Evolutionary conservation across 306 rosid genomes (phyloP).

Genomic region (Hippophae gyantsensis): DNA sequence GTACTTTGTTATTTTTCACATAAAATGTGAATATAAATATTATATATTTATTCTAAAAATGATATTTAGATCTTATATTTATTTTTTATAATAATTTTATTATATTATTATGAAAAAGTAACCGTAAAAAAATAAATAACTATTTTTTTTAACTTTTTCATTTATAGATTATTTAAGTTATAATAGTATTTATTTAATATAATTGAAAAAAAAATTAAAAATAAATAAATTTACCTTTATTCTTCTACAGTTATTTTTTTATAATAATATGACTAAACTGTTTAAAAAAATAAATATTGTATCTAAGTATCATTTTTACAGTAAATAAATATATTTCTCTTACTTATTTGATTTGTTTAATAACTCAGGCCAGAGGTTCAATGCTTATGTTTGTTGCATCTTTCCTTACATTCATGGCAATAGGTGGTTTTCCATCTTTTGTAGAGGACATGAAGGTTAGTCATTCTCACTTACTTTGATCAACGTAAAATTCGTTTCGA

Average conservation of each 20-base stretch:
- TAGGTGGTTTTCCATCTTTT: constrained; percentile 70
- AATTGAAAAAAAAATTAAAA: too few relatives aligned
- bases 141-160: too few relatives aligned
- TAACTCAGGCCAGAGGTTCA: constrained; percentile 52
- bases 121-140: too few relatives aligned
- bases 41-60: background rate
- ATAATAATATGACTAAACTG: too few relatives aligned
- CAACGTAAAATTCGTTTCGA: background rate
- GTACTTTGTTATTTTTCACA: too few relatives aligned
- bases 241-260: too few relatives aligned
- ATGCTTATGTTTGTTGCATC: constrained; percentile 49
- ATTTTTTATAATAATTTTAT: background rate
- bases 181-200: too few relatives aligned
- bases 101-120: background rate
- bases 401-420: constrained; percentile 60
- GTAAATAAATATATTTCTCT: too few relatives aligned
- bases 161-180: too few relatives aligned
- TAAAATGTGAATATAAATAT: background rate
- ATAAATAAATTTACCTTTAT: too few relatives aligned
- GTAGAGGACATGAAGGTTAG: constrained; percentile 71
- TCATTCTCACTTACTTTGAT: background rate
- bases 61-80: background rate
- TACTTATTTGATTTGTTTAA: background rate
- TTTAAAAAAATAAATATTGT: too few relatives aligned
- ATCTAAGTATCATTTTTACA: too few relatives aligned